These are phyloP conservation scores for Talaromyces thailandensis DNA, from an alignment of 495 filamentous ascomycete genomes.

Conservation along the genomic window DNA sequence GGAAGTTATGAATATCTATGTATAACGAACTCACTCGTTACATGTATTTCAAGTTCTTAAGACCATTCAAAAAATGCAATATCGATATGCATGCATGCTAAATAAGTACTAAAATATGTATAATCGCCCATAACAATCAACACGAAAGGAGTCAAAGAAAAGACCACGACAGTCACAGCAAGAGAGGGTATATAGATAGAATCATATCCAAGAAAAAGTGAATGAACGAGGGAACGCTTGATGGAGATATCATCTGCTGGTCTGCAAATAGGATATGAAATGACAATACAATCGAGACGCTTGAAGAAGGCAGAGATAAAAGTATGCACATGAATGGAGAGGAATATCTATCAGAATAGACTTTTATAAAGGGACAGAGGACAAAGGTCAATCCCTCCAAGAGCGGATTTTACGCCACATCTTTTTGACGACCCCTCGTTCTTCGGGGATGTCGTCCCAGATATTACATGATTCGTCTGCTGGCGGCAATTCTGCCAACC, in stretches of 20 bases:
- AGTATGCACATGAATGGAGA: slow-evolving; percentile 6
- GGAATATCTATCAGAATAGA: not conserved
- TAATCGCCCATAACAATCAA: not conserved
- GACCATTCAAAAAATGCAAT: not conserved
- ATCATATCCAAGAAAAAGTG: not conserved
- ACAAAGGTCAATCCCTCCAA: slow-evolving; percentile 11
- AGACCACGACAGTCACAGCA: not conserved
- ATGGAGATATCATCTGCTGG: not conserved
- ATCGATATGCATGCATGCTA: not conserved
- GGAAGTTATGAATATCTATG: not conserved
- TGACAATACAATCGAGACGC: not conserved
- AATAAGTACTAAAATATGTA: not conserved
- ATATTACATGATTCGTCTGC: slow-evolving; percentile 33
- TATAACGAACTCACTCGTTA: not conserved
- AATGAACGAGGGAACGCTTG: slow-evolving; percentile 2
- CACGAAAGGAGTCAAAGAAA: not conserved
- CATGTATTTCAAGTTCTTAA: too few species aligned
- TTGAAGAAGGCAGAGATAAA: not conserved
- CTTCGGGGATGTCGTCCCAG: slow-evolving; percentile 34
- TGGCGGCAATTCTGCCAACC: slow-evolving; percentile 41
- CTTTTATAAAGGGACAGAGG: too few species aligned
- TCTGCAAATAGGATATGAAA: not conserved
- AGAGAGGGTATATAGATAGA: slow-evolving; percentile 4
- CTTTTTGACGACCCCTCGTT: slow-evolving; percentile 40
- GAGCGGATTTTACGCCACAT: slow-evolving; percentile 43